phyloP scores from a whole-genome alignment of 306 rosid species.

The Echinosophora koreensis region DNA sequence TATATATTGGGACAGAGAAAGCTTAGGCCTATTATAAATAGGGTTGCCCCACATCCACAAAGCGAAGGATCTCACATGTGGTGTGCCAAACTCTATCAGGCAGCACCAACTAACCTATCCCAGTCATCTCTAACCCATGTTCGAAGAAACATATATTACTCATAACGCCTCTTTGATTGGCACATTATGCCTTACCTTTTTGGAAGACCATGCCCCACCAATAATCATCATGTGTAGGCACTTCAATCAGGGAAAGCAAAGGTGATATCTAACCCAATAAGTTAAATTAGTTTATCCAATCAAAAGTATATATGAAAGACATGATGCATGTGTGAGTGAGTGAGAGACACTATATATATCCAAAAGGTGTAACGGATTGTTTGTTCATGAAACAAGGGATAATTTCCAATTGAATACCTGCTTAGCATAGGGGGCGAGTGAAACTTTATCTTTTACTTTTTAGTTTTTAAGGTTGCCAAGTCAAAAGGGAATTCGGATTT shows the following conservation, averaged over 20 bases:
- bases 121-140: constrained; percentile 45
- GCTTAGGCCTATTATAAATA: constrained; percentile 24
- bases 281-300: constrained; percentile 10
- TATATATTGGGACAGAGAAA: neutral
- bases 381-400: constrained; percentile 38
- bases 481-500: neutral
- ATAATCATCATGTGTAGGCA: constrained; percentile 32
- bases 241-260: constrained; percentile 35
- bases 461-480: neutral
- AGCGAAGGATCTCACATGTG: constrained; percentile 49
- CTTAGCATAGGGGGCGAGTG: neutral
- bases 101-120: constrained; percentile 49
- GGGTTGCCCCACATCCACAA: constrained; percentile 42
- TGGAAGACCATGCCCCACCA: constrained; percentile 33
- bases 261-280: neutral
- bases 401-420: neutral
- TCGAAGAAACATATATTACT: constrained; percentile 46
- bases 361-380: constrained; percentile 23
- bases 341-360: neutral
- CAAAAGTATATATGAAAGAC: neutral
- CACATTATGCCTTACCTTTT: constrained; percentile 45
- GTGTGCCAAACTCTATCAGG: constrained; percentile 43
- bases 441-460: neutral
- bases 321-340: neutral
- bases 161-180: constrained; percentile 37